Conservation (phyloP, 371 early-diverging fungal genomes). For the Circinella minor region DNA sequence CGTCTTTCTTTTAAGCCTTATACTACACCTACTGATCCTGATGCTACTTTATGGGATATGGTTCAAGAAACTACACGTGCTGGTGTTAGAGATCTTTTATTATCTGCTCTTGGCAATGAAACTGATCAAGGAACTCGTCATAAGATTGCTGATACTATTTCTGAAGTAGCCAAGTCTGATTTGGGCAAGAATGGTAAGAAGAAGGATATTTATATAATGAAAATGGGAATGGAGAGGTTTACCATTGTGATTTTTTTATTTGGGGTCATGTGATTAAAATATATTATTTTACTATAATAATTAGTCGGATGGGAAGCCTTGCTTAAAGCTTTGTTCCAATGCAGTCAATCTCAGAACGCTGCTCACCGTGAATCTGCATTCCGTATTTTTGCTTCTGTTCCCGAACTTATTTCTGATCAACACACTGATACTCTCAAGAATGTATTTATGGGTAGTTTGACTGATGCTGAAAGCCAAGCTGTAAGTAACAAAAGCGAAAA, state of each 20-base stretch:
- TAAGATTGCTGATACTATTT: conserved; percentile 91
- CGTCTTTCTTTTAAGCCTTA: conserved; percentile 78
- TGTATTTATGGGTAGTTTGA: conserved; percentile 76
- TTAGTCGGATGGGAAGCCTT: conserved; percentile 81
- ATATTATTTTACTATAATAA: not conserved
- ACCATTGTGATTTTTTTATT: too few species aligned
- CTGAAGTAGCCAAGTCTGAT: conserved; percentile 83
- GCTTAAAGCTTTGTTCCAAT: conserved; percentile 78
- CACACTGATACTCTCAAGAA: conserved; percentile 69
- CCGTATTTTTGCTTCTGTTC: conserved; percentile 85
- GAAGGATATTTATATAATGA: not conserved
- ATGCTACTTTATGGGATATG: conserved; percentile 72
- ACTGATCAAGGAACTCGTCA: conserved; percentile 74
- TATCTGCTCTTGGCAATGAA: conserved; percentile 80
- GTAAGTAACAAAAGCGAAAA: conserved; percentile 25
- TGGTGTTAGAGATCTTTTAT: conserved; percentile 72
- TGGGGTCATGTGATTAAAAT: too few species aligned
- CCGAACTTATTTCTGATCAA: conserved; percentile 75
- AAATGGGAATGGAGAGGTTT: too few species aligned
- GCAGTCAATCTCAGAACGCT: conserved; percentile 74
- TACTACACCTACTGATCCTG: conserved; percentile 49
- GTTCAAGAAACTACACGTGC: conserved; percentile 68
- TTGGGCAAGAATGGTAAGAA: conserved; percentile 62
- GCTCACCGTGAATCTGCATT: conserved; percentile 88
- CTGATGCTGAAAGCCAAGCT: conserved; percentile 60